These are phyloP conservation scores for Dipsacomyces acuminosporus DNA, from an alignment of 371 early-diverging fungal genomes.

Conservation along the genomic window DNA sequence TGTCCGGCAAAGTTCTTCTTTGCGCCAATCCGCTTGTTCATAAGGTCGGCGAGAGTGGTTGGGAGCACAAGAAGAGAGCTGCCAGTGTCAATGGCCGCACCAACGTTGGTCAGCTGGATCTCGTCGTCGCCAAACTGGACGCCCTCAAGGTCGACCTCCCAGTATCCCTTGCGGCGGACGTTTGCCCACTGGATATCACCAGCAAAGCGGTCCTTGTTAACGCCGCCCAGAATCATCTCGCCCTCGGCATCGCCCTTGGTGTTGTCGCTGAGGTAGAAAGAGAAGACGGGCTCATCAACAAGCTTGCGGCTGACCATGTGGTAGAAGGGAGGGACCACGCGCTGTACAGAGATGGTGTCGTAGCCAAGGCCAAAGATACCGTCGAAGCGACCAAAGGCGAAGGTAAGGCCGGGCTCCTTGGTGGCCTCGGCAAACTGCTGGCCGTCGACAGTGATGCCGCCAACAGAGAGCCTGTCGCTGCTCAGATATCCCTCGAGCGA, in stretches of 20 bases:
- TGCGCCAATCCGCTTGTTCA: constrained; percentile 83
- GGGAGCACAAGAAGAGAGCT: constrained; percentile 75
- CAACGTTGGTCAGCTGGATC: constrained; percentile 53
- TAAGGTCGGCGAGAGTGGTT: constrained; percentile 66
- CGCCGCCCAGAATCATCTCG: constrained; percentile 80
- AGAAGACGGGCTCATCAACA: constrained; percentile 75
- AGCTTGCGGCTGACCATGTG: constrained; percentile 72
- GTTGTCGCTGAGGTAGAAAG: constrained; percentile 68
- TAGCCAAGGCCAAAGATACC: constrained; percentile 91
- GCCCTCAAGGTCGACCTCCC: constrained; percentile 82
- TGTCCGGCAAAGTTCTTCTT: constrained; percentile 87
- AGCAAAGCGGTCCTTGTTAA: constrained; percentile 62
- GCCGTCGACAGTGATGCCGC: constrained; percentile 56
- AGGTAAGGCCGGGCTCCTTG: constrained; percentile 86
- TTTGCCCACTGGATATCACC: constrained; percentile 77
- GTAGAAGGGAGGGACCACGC: constrained; percentile 89
- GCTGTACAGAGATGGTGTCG: constrained; percentile 81
- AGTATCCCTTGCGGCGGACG: constrained; percentile 85
- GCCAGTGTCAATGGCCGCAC: constrained; percentile 84
- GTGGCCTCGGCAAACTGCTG: constrained; percentile 88
- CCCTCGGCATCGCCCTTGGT: constrained; percentile 58
- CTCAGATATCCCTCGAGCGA: constrained; percentile 88
- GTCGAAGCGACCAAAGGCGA: constrained; percentile 86
- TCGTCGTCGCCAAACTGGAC: constrained; percentile 66
- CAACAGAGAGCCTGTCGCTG: constrained; percentile 69